phyloP scores from a whole-genome alignment of 495 filamentous ascomycete species.

The Cercophora sp. region DNA sequence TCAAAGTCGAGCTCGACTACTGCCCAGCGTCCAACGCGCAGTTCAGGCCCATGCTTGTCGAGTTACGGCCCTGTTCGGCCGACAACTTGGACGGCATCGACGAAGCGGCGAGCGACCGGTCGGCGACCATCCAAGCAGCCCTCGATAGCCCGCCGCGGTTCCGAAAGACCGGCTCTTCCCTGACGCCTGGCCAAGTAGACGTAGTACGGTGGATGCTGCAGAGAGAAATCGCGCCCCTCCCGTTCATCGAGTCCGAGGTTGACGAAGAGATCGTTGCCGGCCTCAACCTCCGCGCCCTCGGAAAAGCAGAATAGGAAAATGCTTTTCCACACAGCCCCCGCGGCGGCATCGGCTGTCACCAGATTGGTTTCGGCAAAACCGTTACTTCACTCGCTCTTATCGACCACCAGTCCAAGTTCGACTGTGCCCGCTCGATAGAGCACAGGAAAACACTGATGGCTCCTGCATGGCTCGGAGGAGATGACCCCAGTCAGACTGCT shows the following conservation, averaged over 20 bases:
- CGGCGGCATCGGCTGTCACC: constrained; percentile 72
- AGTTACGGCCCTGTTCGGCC: not conserved
- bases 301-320: constrained; percentile 48
- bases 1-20: constrained; percentile 12
- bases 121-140: not conserved
- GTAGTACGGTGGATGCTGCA: constrained; percentile 59
- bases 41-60: not conserved
- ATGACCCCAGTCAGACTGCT: too few relatives aligned
- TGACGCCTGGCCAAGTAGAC: constrained; percentile 20
- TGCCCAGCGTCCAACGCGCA: not conserved
- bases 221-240: constrained; percentile 49
- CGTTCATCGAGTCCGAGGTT: constrained; percentile 61
- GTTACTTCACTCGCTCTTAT: constrained; percentile 66
- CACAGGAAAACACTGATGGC: too few relatives aligned
- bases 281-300: constrained; percentile 60
- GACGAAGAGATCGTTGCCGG: constrained; percentile 60
- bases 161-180: not conserved
- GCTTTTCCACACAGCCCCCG: constrained; percentile 31
- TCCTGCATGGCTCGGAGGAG: too few relatives aligned
- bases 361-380: constrained; percentile 83
- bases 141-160: not conserved
- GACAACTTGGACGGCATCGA: not conserved
- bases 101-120: too few relatives aligned
- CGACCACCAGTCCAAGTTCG: constrained; percentile 39
- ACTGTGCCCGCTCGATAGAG: constrained; percentile 16